Base-by-base conservation (phyloP, 805 yeast genomes). In the Candida krabiensis region DNA sequence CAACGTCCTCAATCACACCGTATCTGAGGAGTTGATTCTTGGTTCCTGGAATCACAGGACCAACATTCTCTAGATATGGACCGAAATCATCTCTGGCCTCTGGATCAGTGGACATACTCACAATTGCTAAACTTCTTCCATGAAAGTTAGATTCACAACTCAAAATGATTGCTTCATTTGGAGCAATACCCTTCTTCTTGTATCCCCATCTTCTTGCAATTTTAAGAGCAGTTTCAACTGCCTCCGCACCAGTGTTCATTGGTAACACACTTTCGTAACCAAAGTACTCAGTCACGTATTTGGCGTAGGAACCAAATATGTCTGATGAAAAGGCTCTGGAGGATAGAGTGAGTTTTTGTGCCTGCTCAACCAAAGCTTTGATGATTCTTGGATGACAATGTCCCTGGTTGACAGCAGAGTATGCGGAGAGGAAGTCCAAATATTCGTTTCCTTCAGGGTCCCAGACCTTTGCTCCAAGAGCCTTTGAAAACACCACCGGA, bases 191-290 rank as follows among this genome's bases (percentile, higher is more conserved):
- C 70, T 91, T 91, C 63, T 79, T 80, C 55, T 74, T 75, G 71
- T 90, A 91, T 40, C 97, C 98, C 98, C 98, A 91, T 71, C 91
- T 83, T 76, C 98, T 83, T 35, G 97, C 97, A 43, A 91, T 71
- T 66, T 91, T 91, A 60, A 91, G 71, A 19, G 86, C 96, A 28
- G 96, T 87, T 70, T 91, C 98, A 28, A 91, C 98, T 8, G 98
- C 98, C 69, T 91, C 98, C 27, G 97, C 97, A 61, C 98, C 98
- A 11, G 98, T 91, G 71, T 91, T 91, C 97, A 90, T 91, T 50
- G 98, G 98, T 60, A 91, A 71, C 9, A 91, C 91, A 84, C 80
- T 82, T 56, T 91, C 98, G 66, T 87, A 91, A 59, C 81, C 76
- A 70, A 91, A 91, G 60, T 69, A 90, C 60, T 89, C 93, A 37